phyloP scores from a whole-genome alignment of 305 asterid genomes.

The Fraxinus nigra region DNA sequence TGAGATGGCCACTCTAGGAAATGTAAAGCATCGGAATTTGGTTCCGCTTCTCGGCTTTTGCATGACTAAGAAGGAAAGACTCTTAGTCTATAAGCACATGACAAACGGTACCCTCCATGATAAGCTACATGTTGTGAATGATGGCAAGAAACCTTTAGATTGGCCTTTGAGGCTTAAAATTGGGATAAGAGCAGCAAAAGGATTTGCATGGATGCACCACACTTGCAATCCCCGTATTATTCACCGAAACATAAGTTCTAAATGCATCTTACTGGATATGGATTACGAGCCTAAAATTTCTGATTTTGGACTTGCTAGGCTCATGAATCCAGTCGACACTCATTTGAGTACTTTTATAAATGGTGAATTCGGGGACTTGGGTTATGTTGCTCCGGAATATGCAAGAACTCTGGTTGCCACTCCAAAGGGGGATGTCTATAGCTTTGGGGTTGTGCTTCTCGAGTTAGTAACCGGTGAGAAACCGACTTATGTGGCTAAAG shows the following conservation, averaged over 20 bases:
- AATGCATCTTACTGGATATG: constrained; percentile 65
- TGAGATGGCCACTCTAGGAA: constrained; percentile 75
- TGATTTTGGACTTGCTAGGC: constrained; percentile 85
- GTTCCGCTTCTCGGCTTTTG: constrained; percentile 86
- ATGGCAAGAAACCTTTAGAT: constrained; percentile 44
- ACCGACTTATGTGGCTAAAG: constrained; percentile 47
- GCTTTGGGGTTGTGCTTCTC: constrained; percentile 71
- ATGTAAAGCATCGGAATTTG: constrained; percentile 66
- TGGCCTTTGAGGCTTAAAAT: constrained; percentile 80
- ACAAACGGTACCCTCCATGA: constrained; percentile 73
- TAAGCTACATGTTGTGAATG: constrained; percentile 41
- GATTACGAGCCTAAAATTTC: constrained; percentile 78
- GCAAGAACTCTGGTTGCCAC: constrained; percentile 64
- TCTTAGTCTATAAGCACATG: constrained; percentile 73
- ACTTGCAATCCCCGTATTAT: constrained; percentile 84
- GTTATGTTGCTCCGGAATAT: constrained; percentile 84
- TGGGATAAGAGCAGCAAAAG: constrained; percentile 67
- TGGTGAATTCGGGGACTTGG: constrained; percentile 80
- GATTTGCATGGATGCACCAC: constrained; percentile 87
- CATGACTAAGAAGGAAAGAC: constrained; percentile 40
- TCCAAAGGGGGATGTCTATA: constrained; percentile 75
- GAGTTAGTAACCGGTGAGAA: constrained; percentile 64
- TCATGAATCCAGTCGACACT: constrained; percentile 36
- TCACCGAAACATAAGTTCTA: constrained; percentile 80
- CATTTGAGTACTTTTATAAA: constrained; percentile 47